phyloP scores from a whole-genome alignment of 2,329 filamentous ascomycete species.

The Aurifilum marmelostoma region DNA sequence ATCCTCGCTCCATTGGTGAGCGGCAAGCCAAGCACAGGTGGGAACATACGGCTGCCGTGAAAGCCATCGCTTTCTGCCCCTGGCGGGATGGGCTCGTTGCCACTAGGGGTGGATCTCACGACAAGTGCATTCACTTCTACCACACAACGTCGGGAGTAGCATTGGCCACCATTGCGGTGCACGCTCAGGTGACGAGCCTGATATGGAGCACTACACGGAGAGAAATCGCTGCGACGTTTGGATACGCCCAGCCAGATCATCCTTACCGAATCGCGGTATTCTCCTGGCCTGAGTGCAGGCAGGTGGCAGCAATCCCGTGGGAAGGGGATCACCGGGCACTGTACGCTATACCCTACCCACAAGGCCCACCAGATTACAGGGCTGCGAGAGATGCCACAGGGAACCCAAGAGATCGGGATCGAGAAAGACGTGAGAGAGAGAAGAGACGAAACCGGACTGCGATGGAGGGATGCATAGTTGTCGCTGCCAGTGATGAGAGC shows the following conservation, averaged over 20 bases:
- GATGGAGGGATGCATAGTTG: constrained; percentile 82
- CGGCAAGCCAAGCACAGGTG: constrained; percentile 72
- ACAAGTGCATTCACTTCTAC: constrained; percentile 95
- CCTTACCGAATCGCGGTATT: constrained; percentile 89
- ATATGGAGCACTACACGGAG: constrained; percentile 85
- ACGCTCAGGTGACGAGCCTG: constrained; percentile 89
- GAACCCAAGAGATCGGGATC: constrained; percentile 34
- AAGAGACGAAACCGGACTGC: constrained; percentile 54
- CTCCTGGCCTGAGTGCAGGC: constrained; percentile 88
- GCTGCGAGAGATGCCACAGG: constrained; percentile 47
- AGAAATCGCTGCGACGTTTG: constrained; percentile 92
- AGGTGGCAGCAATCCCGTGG: constrained; percentile 86
- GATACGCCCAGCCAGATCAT: constrained; percentile 89
- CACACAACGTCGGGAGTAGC: constrained; percentile 82
- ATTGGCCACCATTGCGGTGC: constrained; percentile 88
- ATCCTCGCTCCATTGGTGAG: constrained; percentile 52
- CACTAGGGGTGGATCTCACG: constrained; percentile 90
- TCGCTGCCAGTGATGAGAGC: constrained; percentile 88
- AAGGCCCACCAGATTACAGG: constrained; percentile 41
- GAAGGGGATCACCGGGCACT: constrained; percentile 77
- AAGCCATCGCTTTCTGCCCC: constrained; percentile 95
- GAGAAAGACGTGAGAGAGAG: constrained; percentile 40
- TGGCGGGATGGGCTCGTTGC: constrained; percentile 89
- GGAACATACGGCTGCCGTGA: constrained; percentile 84
- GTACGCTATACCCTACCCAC: constrained; percentile 85